phyloP scores from a whole-genome alignment of 441 rosid species.

The Mallotus japonicus region DNA sequence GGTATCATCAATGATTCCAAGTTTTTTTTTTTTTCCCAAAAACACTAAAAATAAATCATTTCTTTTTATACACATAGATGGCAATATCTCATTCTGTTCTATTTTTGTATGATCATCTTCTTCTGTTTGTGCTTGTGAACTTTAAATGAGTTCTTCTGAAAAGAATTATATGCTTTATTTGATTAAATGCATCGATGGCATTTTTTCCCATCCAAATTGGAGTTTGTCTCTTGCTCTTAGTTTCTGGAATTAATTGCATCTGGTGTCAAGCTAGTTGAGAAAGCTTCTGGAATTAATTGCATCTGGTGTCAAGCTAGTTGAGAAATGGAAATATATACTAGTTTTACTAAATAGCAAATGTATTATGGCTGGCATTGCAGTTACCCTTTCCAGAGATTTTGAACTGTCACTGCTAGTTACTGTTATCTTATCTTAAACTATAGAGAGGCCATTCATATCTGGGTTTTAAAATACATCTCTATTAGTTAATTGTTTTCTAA shows the following conservation, averaged over 20 bases:
- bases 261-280: not conserved
- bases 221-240: not conserved
- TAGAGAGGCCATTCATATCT: not conserved
- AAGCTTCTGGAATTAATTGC: no score
- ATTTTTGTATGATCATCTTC: not conserved
- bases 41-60: no score
- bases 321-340: not conserved
- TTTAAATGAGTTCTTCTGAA: not conserved
- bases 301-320: not conserved
- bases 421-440: not conserved
- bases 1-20: slow-evolving; percentile 39
- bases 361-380: not conserved
- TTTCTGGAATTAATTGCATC: not conserved
- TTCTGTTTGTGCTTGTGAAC: not conserved
- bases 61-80: not conserved
- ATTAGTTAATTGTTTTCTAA: not conserved
- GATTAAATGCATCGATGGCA: not conserved
- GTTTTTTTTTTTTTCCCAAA: not conserved
- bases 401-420: not conserved
- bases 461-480: not conserved
- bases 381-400: not conserved
- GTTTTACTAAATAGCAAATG: not conserved
- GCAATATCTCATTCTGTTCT: not conserved
- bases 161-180: not conserved
- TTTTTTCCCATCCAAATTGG: not conserved